Percentiles rank a stretch among this genome's conserved stretches.
phyloP scores from a whole-genome alignment of 164 flowering plant genomes.

The Stephania japonica region DNA sequence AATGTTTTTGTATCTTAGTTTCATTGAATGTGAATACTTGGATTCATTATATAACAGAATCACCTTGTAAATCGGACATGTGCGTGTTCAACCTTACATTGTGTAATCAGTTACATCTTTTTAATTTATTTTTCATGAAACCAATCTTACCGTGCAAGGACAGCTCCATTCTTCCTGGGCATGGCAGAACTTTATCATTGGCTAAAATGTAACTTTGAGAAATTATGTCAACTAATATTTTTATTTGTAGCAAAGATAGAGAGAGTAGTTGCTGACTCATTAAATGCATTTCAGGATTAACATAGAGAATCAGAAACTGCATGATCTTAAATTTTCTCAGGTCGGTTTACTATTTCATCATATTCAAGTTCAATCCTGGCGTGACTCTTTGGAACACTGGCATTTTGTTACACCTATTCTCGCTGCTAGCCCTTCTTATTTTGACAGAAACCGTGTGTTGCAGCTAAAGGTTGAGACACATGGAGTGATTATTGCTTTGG shows the following conservation, averaged over 20 bases:
- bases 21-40: neutral
- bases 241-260: neutral
- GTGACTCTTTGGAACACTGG: neutral
- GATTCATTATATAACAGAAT: neutral
- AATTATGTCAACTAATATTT: neutral
- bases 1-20: neutral
- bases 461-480: neutral
- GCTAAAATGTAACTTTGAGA: neutral
- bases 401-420: neutral
- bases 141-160: neutral
- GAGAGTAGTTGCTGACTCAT: neutral
- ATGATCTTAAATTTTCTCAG: neutral
- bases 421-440: neutral
- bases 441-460: neutral
- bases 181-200: neutral
- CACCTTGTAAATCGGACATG: neutral
- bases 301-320: neutral
- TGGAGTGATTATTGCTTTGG: neutral
- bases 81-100: neutral
- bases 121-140: no score
- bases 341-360: neutral
- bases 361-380: neutral
- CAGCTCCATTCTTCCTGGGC: neutral
- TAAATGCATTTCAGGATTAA: neutral
- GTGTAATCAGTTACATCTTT: neutral